phyloP scores from a whole-genome alignment of 2,329 filamentous ascomycete species.

The Thelonectria olida region DNA sequence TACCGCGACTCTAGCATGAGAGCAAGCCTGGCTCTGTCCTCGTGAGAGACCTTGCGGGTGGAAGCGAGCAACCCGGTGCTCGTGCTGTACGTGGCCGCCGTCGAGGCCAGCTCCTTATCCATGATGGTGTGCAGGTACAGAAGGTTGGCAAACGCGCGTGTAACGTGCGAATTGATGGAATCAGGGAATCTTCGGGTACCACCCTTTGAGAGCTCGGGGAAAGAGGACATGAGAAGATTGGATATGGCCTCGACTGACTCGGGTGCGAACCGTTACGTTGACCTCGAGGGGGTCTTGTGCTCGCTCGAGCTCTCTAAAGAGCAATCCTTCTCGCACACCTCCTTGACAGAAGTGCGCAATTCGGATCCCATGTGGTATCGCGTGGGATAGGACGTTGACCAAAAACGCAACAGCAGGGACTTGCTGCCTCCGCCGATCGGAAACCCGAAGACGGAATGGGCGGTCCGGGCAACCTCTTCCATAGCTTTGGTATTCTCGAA shows the following conservation, averaged over 20 bases:
- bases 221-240: conserved; percentile 55
- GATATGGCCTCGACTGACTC: conserved; percentile 56
- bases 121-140: conserved; percentile 63
- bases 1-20: conserved; percentile 72
- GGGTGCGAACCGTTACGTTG: conserved; percentile 63
- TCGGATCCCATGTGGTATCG: conserved; percentile 65
- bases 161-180: conserved; percentile 54
- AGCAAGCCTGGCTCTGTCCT: conserved; percentile 67
- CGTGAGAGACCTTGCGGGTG: conserved; percentile 69
- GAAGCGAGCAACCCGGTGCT: conserved; percentile 70
- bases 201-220: conserved; percentile 50
- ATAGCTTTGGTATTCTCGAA: conserved; percentile 61
- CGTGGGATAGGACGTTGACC: conserved; percentile 67
- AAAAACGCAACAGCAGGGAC: conserved; percentile 75
- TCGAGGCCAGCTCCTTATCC: conserved; percentile 63
- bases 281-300: conserved; percentile 66
- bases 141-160: conserved; percentile 67
- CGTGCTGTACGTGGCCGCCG: conserved; percentile 68
- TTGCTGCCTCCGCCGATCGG: conserved; percentile 69
- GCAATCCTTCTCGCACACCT: conserved; percentile 73
- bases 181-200: conserved; percentile 44
- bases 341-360: conserved; percentile 76
- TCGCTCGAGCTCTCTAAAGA: conserved; percentile 65
- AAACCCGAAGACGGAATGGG: conserved; percentile 66
- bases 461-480: conserved; percentile 46